Evolutionary conservation across 2,329 filamentous ascomycete genomes (phyloP), one percentile per base, ranked within the genome.

Genomic region (Claviceps sorghi): DNA sequence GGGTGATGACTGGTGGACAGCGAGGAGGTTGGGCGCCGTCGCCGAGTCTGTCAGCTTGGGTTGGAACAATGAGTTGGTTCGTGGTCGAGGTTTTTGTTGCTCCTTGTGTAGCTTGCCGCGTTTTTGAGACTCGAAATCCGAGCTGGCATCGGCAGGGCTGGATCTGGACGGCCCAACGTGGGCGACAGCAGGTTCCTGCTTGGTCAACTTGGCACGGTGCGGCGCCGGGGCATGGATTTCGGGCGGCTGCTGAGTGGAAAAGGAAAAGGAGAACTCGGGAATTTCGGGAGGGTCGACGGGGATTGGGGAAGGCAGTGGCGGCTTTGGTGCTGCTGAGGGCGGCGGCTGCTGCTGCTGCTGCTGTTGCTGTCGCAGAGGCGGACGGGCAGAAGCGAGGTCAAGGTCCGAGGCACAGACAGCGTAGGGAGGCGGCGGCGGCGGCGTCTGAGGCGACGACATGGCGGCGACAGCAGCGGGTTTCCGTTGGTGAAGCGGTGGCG

Each of bases 21-120:
- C 26, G 17, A 15, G 11, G 9, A n/a, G 15, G 10, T 59, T 29
- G 30, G 30, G 53, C 22, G 57, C 55, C 50, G 30, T 53, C 21
- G 57, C 55, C 50, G 61, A 51, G 41, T 59, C 55, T 47, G 58
- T 57, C 38, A 54, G 59, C 26, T 42, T 58, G 45, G 57, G 52
- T 21, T 65, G 61, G 38, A 66, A 62, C 15, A 63, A 55, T 29
- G 67, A 70, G 49, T 54, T 63, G 56, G 66, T 68, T 48, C 67
- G 63, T 48, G 62, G 58, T 34, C 65, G 48, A 11, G 52, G 36
- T 11, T 61, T 48, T 26, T 53, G 56, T 8, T 57, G 60, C 15
- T 60, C 61, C 53, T 68, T 69, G 41, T 60, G 66, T 48, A 70
- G 55, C 56, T 64, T 68, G 36, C 55, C 50, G 10, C 54, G 53